phyloP scores from a whole-genome alignment of 768 basidiomycete genomes.

The Auricularia cornea region DNA sequence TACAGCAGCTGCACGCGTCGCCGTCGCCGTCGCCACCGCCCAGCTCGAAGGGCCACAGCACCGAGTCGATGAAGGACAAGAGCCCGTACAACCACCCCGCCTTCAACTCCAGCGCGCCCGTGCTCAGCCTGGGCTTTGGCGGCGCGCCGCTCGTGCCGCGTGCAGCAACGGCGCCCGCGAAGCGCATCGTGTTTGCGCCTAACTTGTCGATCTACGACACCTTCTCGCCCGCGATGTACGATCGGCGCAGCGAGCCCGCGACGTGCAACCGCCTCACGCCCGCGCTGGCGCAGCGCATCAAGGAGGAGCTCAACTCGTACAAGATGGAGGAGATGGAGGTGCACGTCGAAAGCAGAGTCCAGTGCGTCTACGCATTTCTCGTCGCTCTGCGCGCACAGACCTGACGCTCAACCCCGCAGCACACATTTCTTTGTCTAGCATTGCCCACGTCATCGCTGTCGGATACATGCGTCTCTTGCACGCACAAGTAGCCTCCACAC shows the following conservation, averaged over 20 bases:
- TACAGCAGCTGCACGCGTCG: not conserved
- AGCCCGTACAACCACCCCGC: constrained; percentile 72
- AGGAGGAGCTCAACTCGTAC: constrained; percentile 96
- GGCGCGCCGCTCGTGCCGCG: constrained; percentile 51
- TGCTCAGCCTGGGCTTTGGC: constrained; percentile 51
- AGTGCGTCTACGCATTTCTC: constrained; percentile 47
- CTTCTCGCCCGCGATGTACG: constrained; percentile 86
- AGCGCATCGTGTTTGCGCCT: constrained; percentile 79
- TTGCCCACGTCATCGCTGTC: not conserved
- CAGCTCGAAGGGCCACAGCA: constrained; percentile 2
- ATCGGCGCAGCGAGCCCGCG: constrained; percentile 89
- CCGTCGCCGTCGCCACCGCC: constrained; percentile 4
- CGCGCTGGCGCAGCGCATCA: constrained; percentile 89
- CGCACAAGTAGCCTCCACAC: not conserved
- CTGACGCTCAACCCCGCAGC: constrained; percentile 41
- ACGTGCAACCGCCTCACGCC: constrained; percentile 97
- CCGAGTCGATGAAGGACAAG: constrained; percentile 14
- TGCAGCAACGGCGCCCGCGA: constrained; percentile 57
- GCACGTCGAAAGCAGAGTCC: constrained; percentile 83
- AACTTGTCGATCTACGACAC: constrained; percentile 95
- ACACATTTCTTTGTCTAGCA: constrained; percentile 78
- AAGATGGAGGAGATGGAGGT: constrained; percentile 99
- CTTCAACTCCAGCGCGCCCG: constrained; percentile 83
- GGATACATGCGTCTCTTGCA: not conserved
- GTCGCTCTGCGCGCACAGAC: no score